Evolutionary conservation across 257 asterid genomes (phyloP), one percentile per base, ranked within the genome.

Genomic region (Verbascum thapsus): DNA sequence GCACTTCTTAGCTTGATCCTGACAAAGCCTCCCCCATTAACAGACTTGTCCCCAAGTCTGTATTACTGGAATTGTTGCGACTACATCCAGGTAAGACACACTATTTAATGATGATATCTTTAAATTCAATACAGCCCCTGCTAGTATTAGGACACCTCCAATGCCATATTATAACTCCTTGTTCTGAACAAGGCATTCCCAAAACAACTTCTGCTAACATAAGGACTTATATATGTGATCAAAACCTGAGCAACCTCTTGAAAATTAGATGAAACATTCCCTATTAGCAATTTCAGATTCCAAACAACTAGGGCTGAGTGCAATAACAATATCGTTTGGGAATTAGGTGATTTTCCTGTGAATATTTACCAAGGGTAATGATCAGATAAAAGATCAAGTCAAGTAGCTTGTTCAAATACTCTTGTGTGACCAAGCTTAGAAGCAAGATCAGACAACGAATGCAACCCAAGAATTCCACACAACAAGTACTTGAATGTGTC

Each of bases 281-380:
- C 95, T 10, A 83, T 82, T 53, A 94, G 72, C 72, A 90, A 64
- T 76, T 83, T 85, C 26, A 94, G 87, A 76, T 89, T 74, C 74
- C 92, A 87, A 15, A 95, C 95, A 71, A 90, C 96, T 74, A 94
- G 79, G 53, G 99, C 87, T 10, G 99, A 84, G 74, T 94, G 97
- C 88, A 94, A 81, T 95, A 74, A 81, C 90, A 77, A 84, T 76
- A 52, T 88, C 90, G 55, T n/a, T 80, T 79, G 56, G 91, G 82
- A 67, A 70, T 72, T 54, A 71, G 71, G 48, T 82, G 76, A 66
- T 68, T 48, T 62, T 82, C 99, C 99, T 85, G 91, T 70, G 78
- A 78, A 76, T 74, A 77, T 75, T 85, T 76, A 71, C 89, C 85
- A 58, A 90, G 96, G 66, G 77, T 72, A 55, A 84, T 75, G 39